phyloP scores from a whole-genome alignment of 306 rosid species.

The Elaeagnus macrophylla region DNA sequence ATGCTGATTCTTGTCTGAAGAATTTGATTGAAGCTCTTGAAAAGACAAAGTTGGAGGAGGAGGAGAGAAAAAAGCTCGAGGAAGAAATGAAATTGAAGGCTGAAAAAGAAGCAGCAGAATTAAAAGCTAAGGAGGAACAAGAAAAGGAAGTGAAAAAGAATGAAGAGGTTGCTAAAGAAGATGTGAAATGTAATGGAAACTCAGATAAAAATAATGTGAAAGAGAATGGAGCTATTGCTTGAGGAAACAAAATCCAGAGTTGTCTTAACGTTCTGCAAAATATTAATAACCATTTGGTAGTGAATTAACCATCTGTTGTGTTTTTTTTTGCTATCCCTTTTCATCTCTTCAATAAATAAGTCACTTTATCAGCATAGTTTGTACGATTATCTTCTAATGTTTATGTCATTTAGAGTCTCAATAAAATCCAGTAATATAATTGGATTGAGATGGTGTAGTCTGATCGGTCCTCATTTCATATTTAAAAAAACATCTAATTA shows the following conservation, averaged over 20 bases:
- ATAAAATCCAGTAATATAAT: too few relatives aligned
- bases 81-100: slow-evolving; percentile 21
- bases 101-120: slow-evolving; percentile 10
- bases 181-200: not conserved
- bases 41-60: slow-evolving; percentile 30
- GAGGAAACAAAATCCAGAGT: not conserved
- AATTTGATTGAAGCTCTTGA: slow-evolving; percentile 43
- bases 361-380: too few relatives aligned
- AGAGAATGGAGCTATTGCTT: not conserved
- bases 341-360: too few relatives aligned
- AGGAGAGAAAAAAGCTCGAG: slow-evolving; percentile 13
- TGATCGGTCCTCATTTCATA: too few relatives aligned
- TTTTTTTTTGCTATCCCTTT: too few relatives aligned
- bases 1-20: slow-evolving; percentile 29
- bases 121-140: not conserved
- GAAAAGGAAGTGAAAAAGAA: not conserved
- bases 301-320: too few relatives aligned
- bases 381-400: too few relatives aligned
- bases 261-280: too few relatives aligned
- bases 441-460: too few relatives aligned
- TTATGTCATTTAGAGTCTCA: too few relatives aligned
- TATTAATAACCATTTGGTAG: too few relatives aligned
- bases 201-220: not conserved
- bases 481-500: too few relatives aligned
- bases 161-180: not conserved